Percentiles rank a stretch among this genome's conserved stretches.
Conservation (phyloP, 2,329 filamentous ascomycete species). For the Cytospora leucostoma region DNA sequence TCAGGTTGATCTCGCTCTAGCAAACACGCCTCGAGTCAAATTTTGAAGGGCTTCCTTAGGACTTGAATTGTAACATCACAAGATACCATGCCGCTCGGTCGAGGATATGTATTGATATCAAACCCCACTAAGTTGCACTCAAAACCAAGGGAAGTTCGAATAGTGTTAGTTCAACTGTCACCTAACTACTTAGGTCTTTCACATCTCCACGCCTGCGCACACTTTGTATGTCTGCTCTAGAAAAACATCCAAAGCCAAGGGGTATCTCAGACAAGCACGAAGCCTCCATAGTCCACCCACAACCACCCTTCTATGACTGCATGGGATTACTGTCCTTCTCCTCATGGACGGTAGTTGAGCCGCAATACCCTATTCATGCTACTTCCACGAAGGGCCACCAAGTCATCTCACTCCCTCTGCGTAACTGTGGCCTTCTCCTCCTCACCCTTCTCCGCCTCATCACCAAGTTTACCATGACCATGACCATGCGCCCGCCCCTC, state of each 20-base stretch:
- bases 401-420: neutral
- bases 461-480: neutral
- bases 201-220: neutral
- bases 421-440: conserved; percentile 9
- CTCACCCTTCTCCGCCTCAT: neutral
- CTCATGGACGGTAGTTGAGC: neutral
- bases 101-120: too few relatives aligned
- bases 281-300: neutral
- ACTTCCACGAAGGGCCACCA: neutral
- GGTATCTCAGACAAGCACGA: neutral
- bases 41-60: too few relatives aligned
- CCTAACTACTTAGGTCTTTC: neutral
- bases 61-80: too few relatives aligned
- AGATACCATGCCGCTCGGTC: too few relatives aligned
- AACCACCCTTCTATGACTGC: neutral
- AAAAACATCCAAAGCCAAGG: neutral
- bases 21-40: too few relatives aligned
- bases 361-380: neutral
- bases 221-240: neutral
- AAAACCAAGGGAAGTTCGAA: too few relatives aligned
- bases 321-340: too few relatives aligned
- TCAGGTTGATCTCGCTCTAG: too few relatives aligned
- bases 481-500: conserved; percentile 20
- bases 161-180: neutral
- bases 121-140: too few relatives aligned